These are phyloP conservation scores for Suillus subluteus DNA, from an alignment of 768 basidiomycete species.

Conservation along the genomic window DNA sequence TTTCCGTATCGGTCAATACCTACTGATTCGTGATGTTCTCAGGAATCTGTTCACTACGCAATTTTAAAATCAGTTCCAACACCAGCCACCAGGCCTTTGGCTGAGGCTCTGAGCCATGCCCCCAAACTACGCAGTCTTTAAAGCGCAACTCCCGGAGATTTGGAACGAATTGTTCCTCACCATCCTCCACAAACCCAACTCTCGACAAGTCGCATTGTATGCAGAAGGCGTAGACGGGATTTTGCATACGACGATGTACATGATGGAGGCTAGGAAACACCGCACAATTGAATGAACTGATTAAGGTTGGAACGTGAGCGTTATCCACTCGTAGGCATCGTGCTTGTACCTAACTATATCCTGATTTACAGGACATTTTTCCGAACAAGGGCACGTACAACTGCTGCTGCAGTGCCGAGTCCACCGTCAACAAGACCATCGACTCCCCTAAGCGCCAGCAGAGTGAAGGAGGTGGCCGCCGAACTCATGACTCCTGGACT, in stretches of 20 bases:
- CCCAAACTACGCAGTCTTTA: slow-evolving; percentile 51
- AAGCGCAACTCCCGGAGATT: slow-evolving; percentile 57
- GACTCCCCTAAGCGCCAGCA: slow-evolving; percentile 55
- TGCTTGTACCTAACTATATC: slow-evolving; percentile 7
- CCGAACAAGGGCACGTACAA: slow-evolving; percentile 41
- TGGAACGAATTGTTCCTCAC: slow-evolving; percentile 60
- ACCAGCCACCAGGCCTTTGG: slow-evolving; percentile 29
- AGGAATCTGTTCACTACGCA: slow-evolving; percentile 59
- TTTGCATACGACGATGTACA: slow-evolving; percentile 55
- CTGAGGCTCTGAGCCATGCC: slow-evolving; percentile 42
- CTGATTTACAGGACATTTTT: slow-evolving; percentile 32
- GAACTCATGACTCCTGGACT: slow-evolving; percentile 18
- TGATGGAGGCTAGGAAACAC: slow-evolving; percentile 60
- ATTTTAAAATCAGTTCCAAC: slow-evolving; percentile 59
- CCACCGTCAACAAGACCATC: slow-evolving; percentile 16
- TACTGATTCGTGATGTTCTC: slow-evolving; percentile 13
- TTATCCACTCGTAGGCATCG: slow-evolving; percentile 16
- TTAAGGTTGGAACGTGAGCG: slow-evolving; percentile 55
- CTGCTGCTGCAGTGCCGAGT: slow-evolving; percentile 25
- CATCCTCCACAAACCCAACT: slow-evolving; percentile 49
- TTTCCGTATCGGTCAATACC: slow-evolving; percentile 1
- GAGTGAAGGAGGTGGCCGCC: slow-evolving; percentile 70
- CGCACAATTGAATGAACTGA: slow-evolving; percentile 52
- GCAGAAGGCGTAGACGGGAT: slow-evolving; percentile 36
- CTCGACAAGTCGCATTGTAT: slow-evolving; percentile 48